These are phyloP conservation scores for Trichosporon sp. DNA, from an alignment of 1,284 basidiomycete genomes.

Conservation along the genomic window DNA sequence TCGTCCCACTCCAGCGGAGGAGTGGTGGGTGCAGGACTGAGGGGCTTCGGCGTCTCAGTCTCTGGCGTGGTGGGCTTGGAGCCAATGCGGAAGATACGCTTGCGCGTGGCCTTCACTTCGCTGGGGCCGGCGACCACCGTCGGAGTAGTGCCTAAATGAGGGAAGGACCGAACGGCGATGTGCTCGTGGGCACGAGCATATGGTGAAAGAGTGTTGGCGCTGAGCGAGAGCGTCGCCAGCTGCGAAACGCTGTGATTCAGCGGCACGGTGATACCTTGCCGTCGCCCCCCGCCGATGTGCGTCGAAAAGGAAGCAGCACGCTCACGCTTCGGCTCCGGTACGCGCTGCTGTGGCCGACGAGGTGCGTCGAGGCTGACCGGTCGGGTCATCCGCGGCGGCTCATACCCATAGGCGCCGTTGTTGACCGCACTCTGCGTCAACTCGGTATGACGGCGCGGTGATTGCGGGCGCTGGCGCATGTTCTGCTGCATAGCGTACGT, in stretches of 20 bases:
- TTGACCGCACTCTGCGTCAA: not conserved
- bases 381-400: not conserved
- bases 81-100: conserved; percentile 65
- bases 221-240: conserved; percentile 72
- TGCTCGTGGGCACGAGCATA: conserved; percentile 82
- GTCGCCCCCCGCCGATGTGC: not conserved
- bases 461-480: not conserved
- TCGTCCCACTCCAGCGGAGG: conserved; percentile 19
- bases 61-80: conserved; percentile 19
- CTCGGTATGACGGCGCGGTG: not conserved
- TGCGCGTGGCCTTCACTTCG: conserved; percentile 66
- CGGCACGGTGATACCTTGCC: conserved; percentile 58
- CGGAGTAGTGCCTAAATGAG: conserved; percentile 49
- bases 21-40: conserved; percentile 5
- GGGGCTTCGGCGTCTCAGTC: not conserved
- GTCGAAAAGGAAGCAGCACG: not conserved
- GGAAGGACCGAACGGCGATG: conserved; percentile 80
- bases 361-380: not conserved
- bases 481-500: conserved; percentile 8
- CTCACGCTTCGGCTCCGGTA: not conserved
- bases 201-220: conserved; percentile 83
- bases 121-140: conserved; percentile 19
- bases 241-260: conserved; percentile 74
- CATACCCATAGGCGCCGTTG: not conserved
- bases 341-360: not conserved